Conservation (phyloP, 177 flowering plant genomes). For the Tripterygium wilfordii region DNA sequence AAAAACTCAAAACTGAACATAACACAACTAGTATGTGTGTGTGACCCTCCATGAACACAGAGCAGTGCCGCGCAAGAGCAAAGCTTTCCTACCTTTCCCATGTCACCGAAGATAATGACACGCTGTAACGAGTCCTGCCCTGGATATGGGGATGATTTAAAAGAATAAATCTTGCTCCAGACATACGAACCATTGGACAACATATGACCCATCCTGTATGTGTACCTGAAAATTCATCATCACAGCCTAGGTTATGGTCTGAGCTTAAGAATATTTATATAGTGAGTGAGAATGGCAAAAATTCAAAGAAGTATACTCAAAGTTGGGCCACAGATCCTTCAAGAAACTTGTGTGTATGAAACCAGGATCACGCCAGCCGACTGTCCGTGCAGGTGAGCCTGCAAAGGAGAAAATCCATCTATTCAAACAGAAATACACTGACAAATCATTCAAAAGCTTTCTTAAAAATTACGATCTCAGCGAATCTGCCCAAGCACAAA, state of each 20-base stretch:
- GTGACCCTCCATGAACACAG: too few relatives aligned
- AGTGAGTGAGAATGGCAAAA: too few relatives aligned
- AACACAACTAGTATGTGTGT: too few relatives aligned
- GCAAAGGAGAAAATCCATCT: background rate
- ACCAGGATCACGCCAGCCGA: slow-evolving; percentile 5
- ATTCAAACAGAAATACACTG: background rate
- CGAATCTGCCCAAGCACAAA: too few relatives aligned
- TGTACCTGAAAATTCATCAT: slow-evolving; percentile 47
- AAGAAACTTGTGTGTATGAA: slow-evolving; percentile 5
- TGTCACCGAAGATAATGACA: slow-evolving; percentile 81
- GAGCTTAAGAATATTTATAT: too few relatives aligned
- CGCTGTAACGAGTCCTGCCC: slow-evolving; percentile 84
- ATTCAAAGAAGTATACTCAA: slow-evolving; percentile 28
- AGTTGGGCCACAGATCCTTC: slow-evolving; percentile 59
- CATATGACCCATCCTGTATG: slow-evolving; percentile 71
- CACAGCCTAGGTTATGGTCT: too few relatives aligned
- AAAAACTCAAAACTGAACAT: too few relatives aligned
- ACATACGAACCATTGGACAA: slow-evolving; percentile 45
- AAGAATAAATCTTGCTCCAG: slow-evolving; percentile 68
- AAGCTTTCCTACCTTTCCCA: slow-evolving; percentile 98
- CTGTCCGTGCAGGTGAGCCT: slow-evolving; percentile 6
- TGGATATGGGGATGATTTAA: slow-evolving; percentile 75
- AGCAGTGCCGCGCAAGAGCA: too few relatives aligned
- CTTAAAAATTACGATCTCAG: too few relatives aligned
- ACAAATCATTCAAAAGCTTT: too few relatives aligned